A percentile compares a stretch with the other conserved stretches of the same genome.
Conservation (phyloP, 768 basidiomycete species). For the Boletus coccyginus region DNA sequence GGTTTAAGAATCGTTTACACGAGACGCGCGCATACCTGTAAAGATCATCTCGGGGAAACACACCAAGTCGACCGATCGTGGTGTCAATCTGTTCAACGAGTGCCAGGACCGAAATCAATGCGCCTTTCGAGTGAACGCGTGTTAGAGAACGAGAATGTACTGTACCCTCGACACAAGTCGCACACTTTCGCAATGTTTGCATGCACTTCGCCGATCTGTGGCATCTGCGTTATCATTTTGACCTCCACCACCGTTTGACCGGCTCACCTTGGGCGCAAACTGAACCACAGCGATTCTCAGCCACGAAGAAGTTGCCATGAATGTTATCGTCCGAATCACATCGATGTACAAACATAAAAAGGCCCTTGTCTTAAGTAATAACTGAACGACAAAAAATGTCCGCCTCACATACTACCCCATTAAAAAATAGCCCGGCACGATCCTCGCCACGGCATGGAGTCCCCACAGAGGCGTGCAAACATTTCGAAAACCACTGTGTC, state of each 20-base stretch:
- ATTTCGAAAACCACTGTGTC: slow-evolving; percentile 1
- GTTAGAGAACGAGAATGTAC: background rate
- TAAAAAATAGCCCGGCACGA: slow-evolving; percentile 53
- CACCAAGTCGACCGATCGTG: slow-evolving; percentile 72
- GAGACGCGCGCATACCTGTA: slow-evolving; percentile 45
- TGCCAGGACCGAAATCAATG: no score
- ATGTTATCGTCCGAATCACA: background rate
- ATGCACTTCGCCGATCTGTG: slow-evolving; percentile 68
- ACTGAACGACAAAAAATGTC: slow-evolving; percentile 39
- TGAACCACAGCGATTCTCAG: slow-evolving; percentile 49
- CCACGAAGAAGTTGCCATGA: slow-evolving; percentile 17
- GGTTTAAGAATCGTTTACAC: no score
- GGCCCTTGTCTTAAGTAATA: no score
- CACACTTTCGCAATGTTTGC: slow-evolving; percentile 66
- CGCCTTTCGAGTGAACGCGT: no score
- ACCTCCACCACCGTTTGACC: background rate
- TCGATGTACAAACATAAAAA: no score
- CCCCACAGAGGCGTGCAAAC: slow-evolving; percentile 65
- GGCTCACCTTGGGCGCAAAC: slow-evolving; percentile 48
- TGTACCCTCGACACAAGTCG: slow-evolving; percentile 57
- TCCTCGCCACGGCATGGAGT: slow-evolving; percentile 75
- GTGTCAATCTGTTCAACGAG: slow-evolving; percentile 51
- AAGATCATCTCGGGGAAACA: slow-evolving; percentile 90
- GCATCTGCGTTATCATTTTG: no score
- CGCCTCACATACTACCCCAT: slow-evolving; percentile 83